phyloP scores from a whole-genome alignment of 2,329 filamentous ascomycete genomes.

The Aureobasidium sp. region DNA sequence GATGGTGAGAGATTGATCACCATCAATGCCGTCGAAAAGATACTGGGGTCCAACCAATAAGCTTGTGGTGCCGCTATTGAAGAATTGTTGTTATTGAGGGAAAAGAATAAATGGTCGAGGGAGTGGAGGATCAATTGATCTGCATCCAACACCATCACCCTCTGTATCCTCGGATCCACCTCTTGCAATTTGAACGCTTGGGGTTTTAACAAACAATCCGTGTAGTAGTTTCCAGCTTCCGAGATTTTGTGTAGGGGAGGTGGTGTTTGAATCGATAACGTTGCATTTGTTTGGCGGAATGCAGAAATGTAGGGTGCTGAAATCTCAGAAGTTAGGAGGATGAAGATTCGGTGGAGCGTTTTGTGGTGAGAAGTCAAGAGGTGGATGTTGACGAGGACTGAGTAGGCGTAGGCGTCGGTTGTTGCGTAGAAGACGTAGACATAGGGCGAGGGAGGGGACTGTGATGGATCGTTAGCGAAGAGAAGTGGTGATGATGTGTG shows the following conservation, averaged over 20 bases:
- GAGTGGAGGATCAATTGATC: slow-evolving; percentile 25
- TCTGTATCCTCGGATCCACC: slow-evolving; percentile 18
- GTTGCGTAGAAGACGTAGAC: slow-evolving; percentile 27
- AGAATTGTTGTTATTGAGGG: slow-evolving; percentile 16
- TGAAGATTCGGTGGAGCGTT: slow-evolving; percentile 20
- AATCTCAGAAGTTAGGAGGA: slow-evolving; percentile 20
- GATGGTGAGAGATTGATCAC: slow-evolving; percentile 22
- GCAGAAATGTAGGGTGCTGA: slow-evolving; percentile 18
- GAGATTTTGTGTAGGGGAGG: slow-evolving; percentile 16
- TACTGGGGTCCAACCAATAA: slow-evolving; percentile 24
- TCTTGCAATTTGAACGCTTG: slow-evolving; percentile 24
- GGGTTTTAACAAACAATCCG: slow-evolving; percentile 24
- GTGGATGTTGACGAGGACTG: slow-evolving; percentile 24
- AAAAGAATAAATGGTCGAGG: slow-evolving; percentile 24
- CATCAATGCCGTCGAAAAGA: slow-evolving; percentile 24
- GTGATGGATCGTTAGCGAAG: background rate
- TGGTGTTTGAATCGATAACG: slow-evolving; percentile 19
- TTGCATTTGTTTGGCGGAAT: slow-evolving; percentile 15
- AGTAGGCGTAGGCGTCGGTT: slow-evolving; percentile 23
- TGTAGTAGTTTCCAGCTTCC: slow-evolving; percentile 19
- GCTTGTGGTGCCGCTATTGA: slow-evolving; percentile 25
- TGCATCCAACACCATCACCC: slow-evolving; percentile 23
- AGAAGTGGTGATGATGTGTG: too few relatives aligned
- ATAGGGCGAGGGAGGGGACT: slow-evolving; percentile 12
- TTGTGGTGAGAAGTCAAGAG: slow-evolving; percentile 19